Evolutionary conservation across 2,329 filamentous ascomycete species (phyloP).

Genomic region (Coniochaeta sp.): DNA sequence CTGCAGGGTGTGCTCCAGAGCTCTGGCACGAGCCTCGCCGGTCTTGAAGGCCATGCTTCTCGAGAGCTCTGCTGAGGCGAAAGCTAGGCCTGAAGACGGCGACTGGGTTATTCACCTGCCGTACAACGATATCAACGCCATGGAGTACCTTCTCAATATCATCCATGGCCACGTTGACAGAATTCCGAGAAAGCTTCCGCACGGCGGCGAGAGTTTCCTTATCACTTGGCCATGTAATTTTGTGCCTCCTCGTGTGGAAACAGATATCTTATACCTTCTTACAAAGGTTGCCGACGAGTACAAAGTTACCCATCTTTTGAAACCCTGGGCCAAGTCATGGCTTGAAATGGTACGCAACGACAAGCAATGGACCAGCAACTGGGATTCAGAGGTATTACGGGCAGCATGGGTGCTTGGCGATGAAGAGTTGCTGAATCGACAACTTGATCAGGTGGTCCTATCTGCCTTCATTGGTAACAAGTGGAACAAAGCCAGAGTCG

Average conservation of each 20-base stretch:
- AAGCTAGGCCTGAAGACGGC: background rate
- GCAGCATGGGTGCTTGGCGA: background rate
- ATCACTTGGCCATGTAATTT: too few relatives aligned
- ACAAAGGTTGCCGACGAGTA: background rate
- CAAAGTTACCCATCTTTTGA: background rate
- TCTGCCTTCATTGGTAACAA: too few relatives aligned
- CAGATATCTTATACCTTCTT: background rate
- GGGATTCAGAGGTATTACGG: background rate
- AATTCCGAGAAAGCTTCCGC: background rate
- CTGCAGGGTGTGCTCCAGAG: background rate
- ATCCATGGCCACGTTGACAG: background rate
- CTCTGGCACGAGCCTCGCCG: background rate
- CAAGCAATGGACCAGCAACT: background rate
- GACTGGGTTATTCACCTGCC: background rate
- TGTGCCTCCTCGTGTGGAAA: too few relatives aligned
- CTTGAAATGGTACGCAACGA: background rate
- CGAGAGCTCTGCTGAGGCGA: background rate
- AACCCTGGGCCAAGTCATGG: background rate
- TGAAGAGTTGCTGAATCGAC: background rate
- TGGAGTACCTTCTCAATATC: background rate
- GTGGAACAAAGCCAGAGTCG: too few relatives aligned
- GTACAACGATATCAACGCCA: background rate
- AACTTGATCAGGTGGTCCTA: background rate
- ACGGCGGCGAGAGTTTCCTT: too few relatives aligned
- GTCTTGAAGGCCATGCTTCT: background rate